phyloP scores from a whole-genome alignment of 768 basidiomycete genomes.

The Cystofilobasidium macerans region DNA sequence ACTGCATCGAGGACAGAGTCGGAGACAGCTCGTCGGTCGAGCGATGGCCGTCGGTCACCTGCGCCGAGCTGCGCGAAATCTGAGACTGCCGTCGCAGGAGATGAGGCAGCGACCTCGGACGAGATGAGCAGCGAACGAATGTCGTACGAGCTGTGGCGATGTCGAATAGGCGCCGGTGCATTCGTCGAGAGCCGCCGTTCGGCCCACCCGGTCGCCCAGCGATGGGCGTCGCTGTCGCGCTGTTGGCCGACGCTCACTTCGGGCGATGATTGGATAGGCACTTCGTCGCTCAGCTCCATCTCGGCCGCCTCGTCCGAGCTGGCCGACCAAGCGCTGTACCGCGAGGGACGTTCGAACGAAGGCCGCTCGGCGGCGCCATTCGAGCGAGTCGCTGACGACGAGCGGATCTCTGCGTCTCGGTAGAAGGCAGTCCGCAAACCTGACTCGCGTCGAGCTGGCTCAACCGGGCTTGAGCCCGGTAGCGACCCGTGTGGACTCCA shows the following conservation, averaged over 20 bases:
- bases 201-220: no score
- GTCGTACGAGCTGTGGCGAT: neutral
- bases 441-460: no score
- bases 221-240: no score
- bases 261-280: no score
- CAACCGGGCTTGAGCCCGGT: no score
- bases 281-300: no score
- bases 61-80: no score
- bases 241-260: no score
- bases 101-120: neutral
- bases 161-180: neutral
- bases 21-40: neutral
- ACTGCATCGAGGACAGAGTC: neutral
- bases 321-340: neutral
- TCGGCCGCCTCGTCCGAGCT: neutral
- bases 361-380: neutral
- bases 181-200: no score
- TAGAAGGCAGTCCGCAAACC: no score
- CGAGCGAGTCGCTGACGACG: neutral
- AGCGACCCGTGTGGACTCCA: constrained; percentile 1
- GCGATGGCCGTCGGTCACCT: neutral
- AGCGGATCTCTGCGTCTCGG: no score
- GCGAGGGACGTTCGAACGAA: neutral
- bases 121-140: neutral
- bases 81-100: neutral